Conservation (phyloP, 2,329 filamentous ascomycete species). For the Fusarium sarcochroum region DNA sequence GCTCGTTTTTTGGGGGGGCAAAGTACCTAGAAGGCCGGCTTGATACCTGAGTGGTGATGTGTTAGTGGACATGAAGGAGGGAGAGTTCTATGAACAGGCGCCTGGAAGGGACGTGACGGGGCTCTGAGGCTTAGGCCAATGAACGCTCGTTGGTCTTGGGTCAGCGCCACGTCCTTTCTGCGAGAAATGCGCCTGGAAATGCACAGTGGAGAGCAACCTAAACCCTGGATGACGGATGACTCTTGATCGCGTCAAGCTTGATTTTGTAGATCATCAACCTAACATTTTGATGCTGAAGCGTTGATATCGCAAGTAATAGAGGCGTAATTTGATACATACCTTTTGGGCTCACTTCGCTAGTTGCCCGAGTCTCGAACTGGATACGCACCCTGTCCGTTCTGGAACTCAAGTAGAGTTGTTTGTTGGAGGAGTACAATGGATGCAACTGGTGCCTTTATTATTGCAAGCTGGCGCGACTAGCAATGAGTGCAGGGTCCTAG, state of each 20-base stretch:
- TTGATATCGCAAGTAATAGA: neutral
- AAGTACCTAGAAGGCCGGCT: constrained; percentile 28
- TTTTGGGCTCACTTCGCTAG: neutral
- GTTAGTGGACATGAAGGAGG: constrained; percentile 52
- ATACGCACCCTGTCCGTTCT: neutral
- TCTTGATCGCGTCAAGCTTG: constrained; percentile 26
- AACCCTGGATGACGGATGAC: constrained; percentile 37
- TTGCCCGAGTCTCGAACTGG: constrained; percentile 8
- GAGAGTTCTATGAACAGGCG: constrained; percentile 48
- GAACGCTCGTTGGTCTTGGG: constrained; percentile 44
- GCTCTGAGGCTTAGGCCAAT: constrained; percentile 47
- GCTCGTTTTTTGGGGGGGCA: constrained; percentile 32
- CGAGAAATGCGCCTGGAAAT: constrained; percentile 10
- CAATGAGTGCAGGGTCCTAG: constrained; percentile 26
- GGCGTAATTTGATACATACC: constrained; percentile 4
- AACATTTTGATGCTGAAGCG: neutral
- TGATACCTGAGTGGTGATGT: constrained; percentile 48
- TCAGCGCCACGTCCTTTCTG: constrained; percentile 49
- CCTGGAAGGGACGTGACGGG: constrained; percentile 47
- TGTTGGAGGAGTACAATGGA: constrained; percentile 7
- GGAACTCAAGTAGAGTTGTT: constrained; percentile 6
- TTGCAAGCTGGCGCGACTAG: constrained; percentile 19
- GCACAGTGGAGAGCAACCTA: constrained; percentile 14
- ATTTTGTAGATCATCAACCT: constrained; percentile 1
- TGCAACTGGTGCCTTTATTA: constrained; percentile 5